Conservation (phyloP, 352 stramenopile species). For the Halophytophthora batemanensis region DNA sequence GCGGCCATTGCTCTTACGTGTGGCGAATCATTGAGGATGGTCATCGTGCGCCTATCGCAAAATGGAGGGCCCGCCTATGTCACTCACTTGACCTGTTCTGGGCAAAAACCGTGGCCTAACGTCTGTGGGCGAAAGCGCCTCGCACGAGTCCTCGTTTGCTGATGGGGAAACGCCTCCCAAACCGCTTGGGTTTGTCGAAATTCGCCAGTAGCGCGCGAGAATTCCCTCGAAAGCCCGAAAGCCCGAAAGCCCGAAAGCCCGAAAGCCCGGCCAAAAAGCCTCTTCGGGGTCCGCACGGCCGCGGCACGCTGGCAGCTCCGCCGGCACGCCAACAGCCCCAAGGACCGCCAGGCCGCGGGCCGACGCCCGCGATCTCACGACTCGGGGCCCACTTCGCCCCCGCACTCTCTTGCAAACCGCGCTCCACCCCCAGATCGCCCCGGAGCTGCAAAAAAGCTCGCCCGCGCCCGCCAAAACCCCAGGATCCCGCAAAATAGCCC, state of each 20-base stretch:
- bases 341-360: too few relatives aligned
- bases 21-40: slow-evolving; percentile 28
- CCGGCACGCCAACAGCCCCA: too few relatives aligned
- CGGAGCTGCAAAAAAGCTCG: too few relatives aligned
- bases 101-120: slow-evolving; percentile 16
- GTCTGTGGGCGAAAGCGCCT: slow-evolving; percentile 7
- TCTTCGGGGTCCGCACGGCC: too few relatives aligned
- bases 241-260: not conserved
- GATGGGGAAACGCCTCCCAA: not conserved
- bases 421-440: too few relatives aligned
- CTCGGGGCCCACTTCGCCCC: too few relatives aligned
- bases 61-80: slow-evolving; percentile 7
- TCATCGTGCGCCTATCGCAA: slow-evolving; percentile 7
- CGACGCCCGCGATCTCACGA: too few relatives aligned
- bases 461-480: too few relatives aligned
- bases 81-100: slow-evolving; percentile 20
- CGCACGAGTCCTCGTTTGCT: slow-evolving; percentile 5
- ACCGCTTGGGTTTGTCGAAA: not conserved
- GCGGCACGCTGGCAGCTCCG: too few relatives aligned
- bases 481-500: too few relatives aligned
- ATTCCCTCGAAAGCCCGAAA: too few relatives aligned
- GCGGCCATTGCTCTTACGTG: slow-evolving; percentile 10
- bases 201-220: not conserved
- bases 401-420: too few relatives aligned
- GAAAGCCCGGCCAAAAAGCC: not conserved